Conservation (phyloP, 495 filamentous ascomycete species). For the Lasiosphaeria hispida region DNA sequence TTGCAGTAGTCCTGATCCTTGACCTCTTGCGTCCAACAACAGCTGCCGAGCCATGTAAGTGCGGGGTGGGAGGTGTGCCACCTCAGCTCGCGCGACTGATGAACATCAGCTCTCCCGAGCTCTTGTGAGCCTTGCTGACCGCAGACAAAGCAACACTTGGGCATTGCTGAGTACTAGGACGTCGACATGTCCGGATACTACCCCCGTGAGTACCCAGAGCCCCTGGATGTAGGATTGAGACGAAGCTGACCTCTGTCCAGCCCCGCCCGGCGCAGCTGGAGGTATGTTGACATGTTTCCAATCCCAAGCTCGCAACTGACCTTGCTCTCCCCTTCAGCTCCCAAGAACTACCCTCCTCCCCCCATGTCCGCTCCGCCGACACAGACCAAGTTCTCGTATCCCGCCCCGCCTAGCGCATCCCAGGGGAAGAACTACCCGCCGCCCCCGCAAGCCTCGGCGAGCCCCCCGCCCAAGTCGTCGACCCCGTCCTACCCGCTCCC, state of each 20-base stretch:
- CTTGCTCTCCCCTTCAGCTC: slow-evolving; percentile 9
- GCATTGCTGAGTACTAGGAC: not conserved
- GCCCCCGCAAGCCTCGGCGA: slow-evolving; percentile 27
- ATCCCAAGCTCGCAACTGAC: not conserved
- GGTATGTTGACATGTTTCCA: slow-evolving; percentile 21
- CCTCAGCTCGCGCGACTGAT: not conserved
- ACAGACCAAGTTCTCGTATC: slow-evolving; percentile 46
- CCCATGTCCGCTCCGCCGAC: slow-evolving; percentile 43
- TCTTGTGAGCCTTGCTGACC: not conserved
- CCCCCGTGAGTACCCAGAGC: slow-evolving; percentile 28
- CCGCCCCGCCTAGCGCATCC: slow-evolving; percentile 35
- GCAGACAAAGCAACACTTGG: not conserved
- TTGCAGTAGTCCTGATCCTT: not conserved
- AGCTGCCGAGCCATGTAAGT: slow-evolving; percentile 17
- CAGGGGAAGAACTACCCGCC: slow-evolving; percentile 32
- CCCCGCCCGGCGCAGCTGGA: slow-evolving; percentile 26
- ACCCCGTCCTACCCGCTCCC: slow-evolving; percentile 35
- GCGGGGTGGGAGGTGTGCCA: slow-evolving; percentile 13
- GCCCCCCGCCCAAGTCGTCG: slow-evolving; percentile 25
- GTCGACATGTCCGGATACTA: slow-evolving; percentile 32
- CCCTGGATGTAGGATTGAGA: not conserved
- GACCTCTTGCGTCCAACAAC: not conserved
- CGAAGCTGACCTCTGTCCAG: slow-evolving; percentile 8
- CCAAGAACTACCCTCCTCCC: slow-evolving; percentile 31
- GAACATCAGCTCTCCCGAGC: too few species aligned